Percentiles rank a stretch among this genome's conserved stretches.
Conservation (phyloP, 805 yeast species). For the Yamadazyma phyllophila region DNA sequence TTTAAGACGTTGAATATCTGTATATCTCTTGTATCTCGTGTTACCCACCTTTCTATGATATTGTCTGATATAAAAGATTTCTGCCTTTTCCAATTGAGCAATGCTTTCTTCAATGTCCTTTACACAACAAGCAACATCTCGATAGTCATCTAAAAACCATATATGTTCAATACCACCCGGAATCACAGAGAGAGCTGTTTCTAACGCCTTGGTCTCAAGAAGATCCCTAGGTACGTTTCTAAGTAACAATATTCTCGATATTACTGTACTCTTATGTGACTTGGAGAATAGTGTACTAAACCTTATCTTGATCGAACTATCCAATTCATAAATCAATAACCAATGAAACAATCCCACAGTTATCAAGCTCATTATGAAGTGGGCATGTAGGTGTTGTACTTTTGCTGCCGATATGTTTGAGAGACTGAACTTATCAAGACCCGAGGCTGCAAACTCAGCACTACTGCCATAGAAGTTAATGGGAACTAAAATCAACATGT, state of each 20-base stretch:
- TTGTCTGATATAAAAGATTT: conserved; percentile 19
- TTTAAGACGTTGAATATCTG: not conserved
- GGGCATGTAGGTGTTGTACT: conserved; percentile 53
- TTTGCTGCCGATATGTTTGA: conserved; percentile 61
- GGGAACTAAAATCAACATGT: conserved; percentile 62
- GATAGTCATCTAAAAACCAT: conserved; percentile 53
- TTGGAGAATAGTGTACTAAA: conserved; percentile 37
- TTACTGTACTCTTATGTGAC: conserved; percentile 21
- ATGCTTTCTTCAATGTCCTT: conserved; percentile 25
- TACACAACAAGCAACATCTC: conserved; percentile 18
- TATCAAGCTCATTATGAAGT: conserved; percentile 56
- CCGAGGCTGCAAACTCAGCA: conserved; percentile 31
- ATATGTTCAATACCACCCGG: conserved; percentile 56
- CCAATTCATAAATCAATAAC: conserved; percentile 56
- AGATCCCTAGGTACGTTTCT: conserved; percentile 45
- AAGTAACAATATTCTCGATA: conserved; percentile 37
- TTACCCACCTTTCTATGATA: conserved; percentile 8
- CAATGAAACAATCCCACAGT: conserved; percentile 57
- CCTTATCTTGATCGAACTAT: conserved; percentile 47
- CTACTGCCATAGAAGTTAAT: conserved; percentile 50
- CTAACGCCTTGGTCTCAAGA: conserved; percentile 24
- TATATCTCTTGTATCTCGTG: conserved; percentile 1
- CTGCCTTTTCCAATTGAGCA: conserved; percentile 27
- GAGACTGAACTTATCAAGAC: conserved; percentile 69
- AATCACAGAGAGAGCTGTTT: conserved; percentile 33